These are phyloP conservation scores for Pestalotiopsis sp. DNA, from an alignment of 2,329 filamentous ascomycete species.

Conservation along the genomic window DNA sequence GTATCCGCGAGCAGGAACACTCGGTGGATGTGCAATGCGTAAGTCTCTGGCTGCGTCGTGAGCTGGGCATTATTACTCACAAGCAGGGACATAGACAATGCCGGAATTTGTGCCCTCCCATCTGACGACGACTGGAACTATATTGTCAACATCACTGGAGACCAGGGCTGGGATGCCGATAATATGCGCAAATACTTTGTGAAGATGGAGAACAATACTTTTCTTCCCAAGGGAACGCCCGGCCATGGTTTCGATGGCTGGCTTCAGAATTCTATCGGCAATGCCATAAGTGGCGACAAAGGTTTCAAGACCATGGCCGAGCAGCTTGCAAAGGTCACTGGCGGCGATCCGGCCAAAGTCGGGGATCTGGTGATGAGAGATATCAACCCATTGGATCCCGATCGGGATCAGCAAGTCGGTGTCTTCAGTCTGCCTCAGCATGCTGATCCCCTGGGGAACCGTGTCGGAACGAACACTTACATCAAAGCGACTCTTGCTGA, in stretches of 20 bases:
- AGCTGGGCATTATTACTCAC: background rate
- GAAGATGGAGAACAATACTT: constrained; percentile 31
- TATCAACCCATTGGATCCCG: constrained; percentile 26
- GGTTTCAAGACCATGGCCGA: constrained; percentile 22
- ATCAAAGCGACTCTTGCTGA: constrained; percentile 48
- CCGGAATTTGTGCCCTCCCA: constrained; percentile 29
- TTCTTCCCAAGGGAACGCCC: constrained; percentile 24
- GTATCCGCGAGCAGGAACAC: constrained; percentile 36
- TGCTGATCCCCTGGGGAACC: constrained; percentile 27
- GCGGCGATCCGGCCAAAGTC: constrained; percentile 25
- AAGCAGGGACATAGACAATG: constrained; percentile 1
- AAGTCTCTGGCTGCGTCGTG: constrained; percentile 15
- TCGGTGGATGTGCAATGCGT: constrained; percentile 37
- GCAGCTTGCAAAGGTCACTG: constrained; percentile 24
- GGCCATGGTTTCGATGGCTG: constrained; percentile 32
- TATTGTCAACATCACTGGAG: constrained; percentile 31
- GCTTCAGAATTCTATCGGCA: constrained; percentile 30
- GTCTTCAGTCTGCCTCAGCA: constrained; percentile 29
- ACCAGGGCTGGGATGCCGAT: constrained; percentile 28
- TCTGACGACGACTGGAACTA: constrained; percentile 33
- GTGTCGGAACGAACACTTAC: constrained; percentile 48
- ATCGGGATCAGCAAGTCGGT: constrained; percentile 28
- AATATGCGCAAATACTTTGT: constrained; percentile 29
- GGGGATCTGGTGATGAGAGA: constrained; percentile 16
- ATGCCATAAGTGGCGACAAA: constrained; percentile 22